A percentile compares a stretch with the other conserved stretches of the same genome.
Evolutionary conservation across 768 basidiomycete species (phyloP).

Genomic region (Serendipita indica): DNA sequence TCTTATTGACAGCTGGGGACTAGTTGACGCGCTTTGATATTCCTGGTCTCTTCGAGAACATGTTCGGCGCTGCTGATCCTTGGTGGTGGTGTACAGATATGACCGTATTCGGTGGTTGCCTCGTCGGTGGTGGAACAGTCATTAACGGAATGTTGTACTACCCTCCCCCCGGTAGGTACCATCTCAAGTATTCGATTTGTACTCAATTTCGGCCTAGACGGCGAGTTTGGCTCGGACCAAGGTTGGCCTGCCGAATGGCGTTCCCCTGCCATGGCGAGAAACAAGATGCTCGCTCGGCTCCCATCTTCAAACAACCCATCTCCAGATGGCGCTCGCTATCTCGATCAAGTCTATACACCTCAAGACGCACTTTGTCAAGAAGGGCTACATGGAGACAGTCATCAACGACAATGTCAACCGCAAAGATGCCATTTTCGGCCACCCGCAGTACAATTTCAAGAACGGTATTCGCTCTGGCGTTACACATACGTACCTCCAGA

Average conservation of each 20-base stretch:
- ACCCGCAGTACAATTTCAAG: conserved; percentile 25
- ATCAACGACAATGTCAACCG: conserved; percentile 42
- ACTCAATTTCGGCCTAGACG: conserved; percentile 26
- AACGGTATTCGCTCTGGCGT: conserved; percentile 35
- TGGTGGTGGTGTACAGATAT: conserved; percentile 59
- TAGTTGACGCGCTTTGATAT: conserved; percentile 53
- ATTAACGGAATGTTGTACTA: conserved; percentile 32
- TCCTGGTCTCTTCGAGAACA: conserved; percentile 48
- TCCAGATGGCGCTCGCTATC: conserved; percentile 43
- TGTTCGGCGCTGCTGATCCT: conserved; percentile 42
- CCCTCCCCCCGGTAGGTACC: neutral
- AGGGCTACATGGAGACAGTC: conserved; percentile 38
- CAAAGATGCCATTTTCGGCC: conserved; percentile 49
- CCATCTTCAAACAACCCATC: conserved; percentile 45
- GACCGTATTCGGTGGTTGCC: conserved; percentile 47
- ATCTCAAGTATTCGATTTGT: neutral
- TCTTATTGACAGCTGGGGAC: neutral
- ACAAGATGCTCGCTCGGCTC: conserved; percentile 35
- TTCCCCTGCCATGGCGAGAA: conserved; percentile 37
- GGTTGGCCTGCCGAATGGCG: conserved; percentile 45
- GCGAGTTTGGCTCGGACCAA: conserved; percentile 33
- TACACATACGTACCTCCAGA: conserved; percentile 44
- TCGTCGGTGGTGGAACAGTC: conserved; percentile 47
- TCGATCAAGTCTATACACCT: conserved; percentile 38
- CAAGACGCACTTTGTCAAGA: conserved; percentile 17